Evolutionary conservation across 176 grass and related monocot species (phyloP).

Genomic region (Elymus sibiricus): DNA sequence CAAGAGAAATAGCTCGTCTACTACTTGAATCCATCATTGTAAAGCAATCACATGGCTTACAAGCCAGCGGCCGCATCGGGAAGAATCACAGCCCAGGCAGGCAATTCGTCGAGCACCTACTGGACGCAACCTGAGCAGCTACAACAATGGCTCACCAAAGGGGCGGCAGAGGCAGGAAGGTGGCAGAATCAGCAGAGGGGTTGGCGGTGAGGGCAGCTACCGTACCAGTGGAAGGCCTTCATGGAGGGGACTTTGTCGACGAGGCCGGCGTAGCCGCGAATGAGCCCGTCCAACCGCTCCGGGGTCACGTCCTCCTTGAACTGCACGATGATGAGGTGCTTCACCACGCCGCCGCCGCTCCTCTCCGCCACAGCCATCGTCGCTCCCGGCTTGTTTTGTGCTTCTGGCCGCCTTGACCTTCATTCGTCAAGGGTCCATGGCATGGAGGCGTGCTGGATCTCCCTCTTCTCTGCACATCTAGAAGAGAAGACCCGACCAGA

Average conservation of each 20-base stretch:
- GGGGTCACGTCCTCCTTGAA: conserved; percentile 76
- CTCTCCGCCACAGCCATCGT: background rate
- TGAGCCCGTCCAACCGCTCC: conserved; percentile 48
- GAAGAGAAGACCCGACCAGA: too few relatives aligned
- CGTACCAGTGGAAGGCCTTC: conserved; percentile 88
- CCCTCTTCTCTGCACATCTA: too few relatives aligned
- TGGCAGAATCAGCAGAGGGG: background rate
- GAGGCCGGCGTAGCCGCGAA: conserved; percentile 75
- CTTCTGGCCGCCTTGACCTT: background rate
- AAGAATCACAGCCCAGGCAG: background rate
- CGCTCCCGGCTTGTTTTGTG: background rate
- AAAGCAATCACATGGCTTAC: background rate
- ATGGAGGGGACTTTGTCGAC: conserved; percentile 63
- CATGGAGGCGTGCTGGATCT: too few relatives aligned
- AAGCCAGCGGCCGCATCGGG: background rate
- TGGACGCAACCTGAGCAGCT: background rate
- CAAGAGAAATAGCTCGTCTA: background rate
- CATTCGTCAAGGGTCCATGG: too few relatives aligned
- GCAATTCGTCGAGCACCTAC: conserved; percentile 18
- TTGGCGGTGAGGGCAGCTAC: background rate
- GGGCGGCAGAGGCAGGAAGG: background rate
- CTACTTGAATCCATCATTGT: background rate
- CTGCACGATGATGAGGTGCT: conserved; percentile 69
- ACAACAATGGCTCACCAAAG: background rate
- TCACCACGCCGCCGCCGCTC: conserved; percentile 31